Base-by-base conservation (phyloP, 1,284 basidiomycete genomes). In the Marasmius sp. region DNA sequence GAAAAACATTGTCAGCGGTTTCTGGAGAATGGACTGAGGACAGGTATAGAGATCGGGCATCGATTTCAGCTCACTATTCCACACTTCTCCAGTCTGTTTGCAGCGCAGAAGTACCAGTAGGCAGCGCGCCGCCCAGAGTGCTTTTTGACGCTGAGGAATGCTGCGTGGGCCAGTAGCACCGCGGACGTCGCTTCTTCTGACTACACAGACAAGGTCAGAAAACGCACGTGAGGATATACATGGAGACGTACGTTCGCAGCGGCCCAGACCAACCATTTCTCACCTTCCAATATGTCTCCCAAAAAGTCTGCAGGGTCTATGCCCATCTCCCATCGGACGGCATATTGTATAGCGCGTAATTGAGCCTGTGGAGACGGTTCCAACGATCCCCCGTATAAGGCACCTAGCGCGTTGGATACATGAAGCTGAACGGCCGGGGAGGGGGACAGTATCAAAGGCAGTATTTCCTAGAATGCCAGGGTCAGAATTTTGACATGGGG, bases 1-100 rank as follows among this genome's bases (percentile, higher is more conserved):
- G 69, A 93, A 90, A 70, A 89, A 85, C 81, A 91, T 88, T 0
- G 92, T 92, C 57, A 93, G 71, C 1, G 90, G 87, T 89, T 91
- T 93, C 91, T 93, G 67, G 10, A 62, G 45, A n/a, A 37, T 12
- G 14, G n/a, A 12, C n/a, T 54, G 12, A 54, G 16, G 12, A 38
- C 11, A 11, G 20, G 7, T 54, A 2, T 18, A 16, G 6, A 37
- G 27, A 37, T 37, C 14, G 16, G 11, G 33, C n/a, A 16, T 14
- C 7, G 16, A 38, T 54, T 47, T n/a, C 16, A 47, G 37, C 89
- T 67, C 66, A 93, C 91, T 65, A 92, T 87, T 33, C 91, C 91
- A 66, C 85, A 88, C 74, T 91, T 93, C 71, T 93, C 92, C 43
- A 93, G 75, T 64, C 85, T 78, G 61, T 84, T 87, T 0, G 91